A percentile compares a stretch with the other conserved stretches of the same genome.
These are phyloP conservation scores for Noccaea bulbosa DNA, from an alignment of 345 rosid genomes.

Conservation along the genomic window DNA sequence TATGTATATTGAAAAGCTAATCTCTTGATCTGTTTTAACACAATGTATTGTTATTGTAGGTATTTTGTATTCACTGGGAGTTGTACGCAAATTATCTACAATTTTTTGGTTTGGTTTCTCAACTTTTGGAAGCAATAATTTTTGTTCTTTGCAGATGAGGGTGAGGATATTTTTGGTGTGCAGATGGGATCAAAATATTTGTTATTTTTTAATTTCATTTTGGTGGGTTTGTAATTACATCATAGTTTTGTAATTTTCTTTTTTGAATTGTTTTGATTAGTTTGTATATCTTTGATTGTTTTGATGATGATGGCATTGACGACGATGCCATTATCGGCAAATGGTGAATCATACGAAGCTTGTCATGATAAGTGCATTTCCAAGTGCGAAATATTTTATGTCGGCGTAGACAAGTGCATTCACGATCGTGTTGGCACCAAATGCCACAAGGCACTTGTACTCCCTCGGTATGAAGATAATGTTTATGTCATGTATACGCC, in stretches of 20 bases:
- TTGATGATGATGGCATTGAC: neutral
- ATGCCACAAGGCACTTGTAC: neutral
- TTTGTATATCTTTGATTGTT: neutral
- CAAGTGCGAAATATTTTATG: neutral
- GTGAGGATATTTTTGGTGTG: constrained; percentile 15
- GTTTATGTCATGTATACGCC: neutral
- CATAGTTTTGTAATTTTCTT: neutral
- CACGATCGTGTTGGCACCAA: constrained; percentile 13
- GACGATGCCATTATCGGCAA: neutral
- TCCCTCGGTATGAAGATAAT: constrained; percentile 1
- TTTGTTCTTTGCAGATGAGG: constrained; percentile 12
- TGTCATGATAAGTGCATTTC: neutral
- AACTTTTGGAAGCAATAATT: constrained; percentile 17
- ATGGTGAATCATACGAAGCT: neutral
- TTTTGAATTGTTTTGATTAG: constrained; percentile 14
- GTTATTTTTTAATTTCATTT: constrained; percentile 3
- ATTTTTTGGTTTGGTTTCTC: constrained; percentile 25
- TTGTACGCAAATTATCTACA: neutral
- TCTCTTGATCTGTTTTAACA: neutral
- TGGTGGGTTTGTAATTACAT: constrained; percentile 27
- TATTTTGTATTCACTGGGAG: constrained; percentile 5
- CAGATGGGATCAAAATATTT: constrained; percentile 1
- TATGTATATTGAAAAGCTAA: constrained; percentile 1
- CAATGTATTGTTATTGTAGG: constrained; percentile 27
- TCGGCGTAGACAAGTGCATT: neutral